Evolutionary conservation across 257 asterid species (phyloP), one percentile per base, ranked within the genome.

Genomic region (Solanum habrochaites): DNA sequence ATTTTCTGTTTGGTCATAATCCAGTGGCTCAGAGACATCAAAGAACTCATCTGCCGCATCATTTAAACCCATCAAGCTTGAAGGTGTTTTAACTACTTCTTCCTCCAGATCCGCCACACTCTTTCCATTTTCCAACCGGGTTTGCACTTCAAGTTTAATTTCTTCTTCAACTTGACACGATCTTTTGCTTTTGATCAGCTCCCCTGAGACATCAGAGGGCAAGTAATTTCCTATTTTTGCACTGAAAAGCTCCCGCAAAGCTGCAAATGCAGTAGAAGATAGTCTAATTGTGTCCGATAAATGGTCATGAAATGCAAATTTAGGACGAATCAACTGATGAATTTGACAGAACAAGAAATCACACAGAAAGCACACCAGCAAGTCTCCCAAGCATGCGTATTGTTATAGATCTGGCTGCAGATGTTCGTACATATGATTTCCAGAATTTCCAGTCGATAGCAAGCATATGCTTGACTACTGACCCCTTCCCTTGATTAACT

Each of bases 371-470:
- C 74, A 70, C 86, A 94, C 99, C 99, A 91, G 99, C 97, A 60
- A 95, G 90, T 91, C 92, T 94, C 86, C 94, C 95, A 43, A 97
- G 92, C 97, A 93, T 91, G 92, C 90, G 82, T 72, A 95, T 94
- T 32, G 99, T 96, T 85, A 96, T 91, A 49, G 97, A 97, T 92
- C 95, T 91, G 69, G 97, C 94, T 43, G 98, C 92, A 85, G 96
- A 93, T 86, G 90, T 89, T 77, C 88, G 90, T 86, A 96, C 29
- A 88, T 95, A 96, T 11, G 97, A 93, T 91, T 90, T 97, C 99
- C 98, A 96, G 89, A 89, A 94, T 86, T 91, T 95, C 99, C 99
- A 97, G 88, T 97, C 98, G 82, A 97, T 92, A 86, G 99, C 98
- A 90, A 97, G 94, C 99, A 97, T 97, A 88, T 95, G 98, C 90